Evolutionary conservation across 371 early-diverging fungal genomes (phyloP).

Genomic region (Mitosporidium daphniae): DNA sequence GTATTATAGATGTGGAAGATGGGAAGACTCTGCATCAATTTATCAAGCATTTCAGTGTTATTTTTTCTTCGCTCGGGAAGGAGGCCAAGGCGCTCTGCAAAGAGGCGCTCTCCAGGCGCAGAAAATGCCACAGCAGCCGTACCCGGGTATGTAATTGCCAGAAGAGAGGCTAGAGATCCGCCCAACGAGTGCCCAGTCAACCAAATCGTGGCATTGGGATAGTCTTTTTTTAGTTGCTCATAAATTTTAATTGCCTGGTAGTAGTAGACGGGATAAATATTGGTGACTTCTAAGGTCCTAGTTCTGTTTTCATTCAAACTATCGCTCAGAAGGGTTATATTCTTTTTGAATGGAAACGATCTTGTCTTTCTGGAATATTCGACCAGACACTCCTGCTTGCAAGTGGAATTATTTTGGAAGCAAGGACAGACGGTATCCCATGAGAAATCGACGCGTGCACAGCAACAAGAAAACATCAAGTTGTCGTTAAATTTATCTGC

Average conservation of each 20-base stretch:
- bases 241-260: too few species aligned
- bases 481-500: constrained; percentile 20
- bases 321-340: constrained; percentile 16
- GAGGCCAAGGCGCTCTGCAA: constrained; percentile 35
- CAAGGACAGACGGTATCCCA: constrained; percentile 58
- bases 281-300: neutral
- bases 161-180: constrained; percentile 31
- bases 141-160: constrained; percentile 22
- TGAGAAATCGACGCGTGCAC: constrained; percentile 40
- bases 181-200: constrained; percentile 73
- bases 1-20: constrained; percentile 65
- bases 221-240: neutral
- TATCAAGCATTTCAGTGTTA: neutral
- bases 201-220: constrained; percentile 9
- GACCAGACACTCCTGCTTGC: constrained; percentile 16
- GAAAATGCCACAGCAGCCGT: constrained; percentile 26
- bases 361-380: constrained; percentile 14
- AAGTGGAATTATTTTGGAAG: constrained; percentile 9
- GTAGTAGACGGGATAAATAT: too few species aligned
- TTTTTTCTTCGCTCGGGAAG: constrained; percentile 7
- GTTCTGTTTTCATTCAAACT: neutral
- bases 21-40: constrained; percentile 14
- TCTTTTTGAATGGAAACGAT: constrained; percentile 11
- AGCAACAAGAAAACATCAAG: constrained; percentile 73
- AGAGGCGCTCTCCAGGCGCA: constrained; percentile 40